Conservation (phyloP, 768 basidiomycete species). For the Boletellus ananas region DNA sequence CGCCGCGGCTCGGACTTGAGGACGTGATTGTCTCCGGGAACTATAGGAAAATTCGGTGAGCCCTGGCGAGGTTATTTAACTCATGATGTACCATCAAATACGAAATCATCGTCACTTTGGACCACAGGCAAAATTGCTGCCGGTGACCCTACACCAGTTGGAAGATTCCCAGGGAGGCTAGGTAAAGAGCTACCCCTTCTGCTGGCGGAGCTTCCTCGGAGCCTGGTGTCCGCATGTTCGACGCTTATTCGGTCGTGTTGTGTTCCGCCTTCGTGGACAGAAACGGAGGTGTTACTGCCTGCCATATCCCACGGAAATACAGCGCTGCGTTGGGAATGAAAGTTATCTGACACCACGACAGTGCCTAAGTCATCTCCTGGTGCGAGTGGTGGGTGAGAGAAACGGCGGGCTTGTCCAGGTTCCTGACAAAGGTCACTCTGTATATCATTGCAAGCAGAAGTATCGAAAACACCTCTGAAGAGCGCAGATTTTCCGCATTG, state of each 20-base stretch:
- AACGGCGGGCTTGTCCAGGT: slow-evolving; percentile 80
- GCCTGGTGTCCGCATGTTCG: slow-evolving; percentile 48
- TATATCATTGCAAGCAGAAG: not conserved
- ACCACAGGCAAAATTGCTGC: slow-evolving; percentile 35
- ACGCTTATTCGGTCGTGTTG: slow-evolving; percentile 43
- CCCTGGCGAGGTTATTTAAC: not conserved
- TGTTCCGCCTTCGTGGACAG: slow-evolving; percentile 34
- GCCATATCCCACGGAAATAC: slow-evolving; percentile 86
- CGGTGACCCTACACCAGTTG: slow-evolving; percentile 48
- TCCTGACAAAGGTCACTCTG: slow-evolving; percentile 49
- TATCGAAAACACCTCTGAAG: slow-evolving; percentile 57
- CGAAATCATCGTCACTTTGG: slow-evolving; percentile 58
- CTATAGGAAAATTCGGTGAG: slow-evolving; percentile 20
- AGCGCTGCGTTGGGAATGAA: slow-evolving; percentile 61
- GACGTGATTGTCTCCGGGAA: slow-evolving; percentile 26
- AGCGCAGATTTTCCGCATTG: slow-evolving; percentile 33
- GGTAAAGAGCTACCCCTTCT: slow-evolving; percentile 56
- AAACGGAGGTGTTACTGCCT: slow-evolving; percentile 56
- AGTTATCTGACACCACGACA: slow-evolving; percentile 38
- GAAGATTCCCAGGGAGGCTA: slow-evolving; percentile 44
- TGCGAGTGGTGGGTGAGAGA: slow-evolving; percentile 53
- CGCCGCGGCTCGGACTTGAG: slow-evolving; percentile 54
- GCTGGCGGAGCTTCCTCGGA: slow-evolving; percentile 55
- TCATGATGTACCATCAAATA: slow-evolving; percentile 53
- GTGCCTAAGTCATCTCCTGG: slow-evolving; percentile 49